Conservation (phyloP, 1,284 basidiomycete species). For the Lentinula novae-zelandiae region DNA sequence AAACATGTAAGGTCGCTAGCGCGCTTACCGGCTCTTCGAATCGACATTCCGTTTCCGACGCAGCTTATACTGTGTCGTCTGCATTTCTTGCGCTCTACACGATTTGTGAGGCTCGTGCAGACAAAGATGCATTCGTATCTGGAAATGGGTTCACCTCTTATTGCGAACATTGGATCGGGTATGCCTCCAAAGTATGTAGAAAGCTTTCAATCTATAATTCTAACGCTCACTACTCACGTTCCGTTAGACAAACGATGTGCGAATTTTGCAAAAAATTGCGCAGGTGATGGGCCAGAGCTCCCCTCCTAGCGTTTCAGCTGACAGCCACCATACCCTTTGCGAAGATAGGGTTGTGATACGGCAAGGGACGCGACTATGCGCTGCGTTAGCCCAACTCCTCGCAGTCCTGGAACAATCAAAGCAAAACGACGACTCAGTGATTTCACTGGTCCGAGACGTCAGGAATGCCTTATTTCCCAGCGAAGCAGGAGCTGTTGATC, state of each 20-base stretch:
- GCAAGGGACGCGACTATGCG: slow-evolving; percentile 36
- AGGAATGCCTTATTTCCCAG: not conserved
- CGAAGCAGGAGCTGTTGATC: not conserved
- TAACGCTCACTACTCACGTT: slow-evolving; percentile 1
- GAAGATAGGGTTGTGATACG: slow-evolving; percentile 20
- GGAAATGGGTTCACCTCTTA: slow-evolving; percentile 53
- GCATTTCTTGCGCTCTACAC: slow-evolving; percentile 38
- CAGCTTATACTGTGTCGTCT: slow-evolving; percentile 34
- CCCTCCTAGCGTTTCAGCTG: not conserved
- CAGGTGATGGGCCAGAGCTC: slow-evolving; percentile 29
- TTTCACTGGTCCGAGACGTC: not conserved
- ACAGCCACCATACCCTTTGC: not conserved
- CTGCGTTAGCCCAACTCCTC: slow-evolving; percentile 39
- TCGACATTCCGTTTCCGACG: slow-evolving; percentile 26
- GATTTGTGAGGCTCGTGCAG: slow-evolving; percentile 32
- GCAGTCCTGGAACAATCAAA: slow-evolving; percentile 26
- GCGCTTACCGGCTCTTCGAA: slow-evolving; percentile 35
- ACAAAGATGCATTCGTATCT: slow-evolving; percentile 34
- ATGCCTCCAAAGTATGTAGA: slow-evolving; percentile 44
- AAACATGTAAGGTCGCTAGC: slow-evolving; percentile 49
- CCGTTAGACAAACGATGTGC: slow-evolving; percentile 46
- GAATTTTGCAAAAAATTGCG: slow-evolving; percentile 44
- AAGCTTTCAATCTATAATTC: not conserved
- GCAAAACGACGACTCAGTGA: not conserved
- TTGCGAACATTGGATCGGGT: slow-evolving; percentile 61